phyloP scores from a whole-genome alignment of 139 green algal species.

The Tetradesmus lagerheimii region DNA sequence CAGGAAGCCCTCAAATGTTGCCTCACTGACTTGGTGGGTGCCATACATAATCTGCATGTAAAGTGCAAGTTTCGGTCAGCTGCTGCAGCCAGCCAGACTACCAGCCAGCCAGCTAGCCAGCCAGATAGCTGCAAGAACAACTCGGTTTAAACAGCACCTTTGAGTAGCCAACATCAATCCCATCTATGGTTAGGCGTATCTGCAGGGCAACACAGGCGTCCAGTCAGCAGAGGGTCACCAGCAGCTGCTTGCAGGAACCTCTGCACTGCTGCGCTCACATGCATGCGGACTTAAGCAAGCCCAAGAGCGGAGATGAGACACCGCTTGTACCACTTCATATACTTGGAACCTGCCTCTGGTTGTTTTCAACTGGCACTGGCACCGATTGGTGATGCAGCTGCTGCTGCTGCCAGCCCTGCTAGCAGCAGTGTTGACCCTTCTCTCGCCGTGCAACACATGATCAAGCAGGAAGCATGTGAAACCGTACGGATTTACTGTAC shows the following conservation, averaged over 20 bases:
- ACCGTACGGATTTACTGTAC: no score
- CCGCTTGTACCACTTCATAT: no score
- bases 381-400: not conserved
- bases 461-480: no score
- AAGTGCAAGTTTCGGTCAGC: not conserved
- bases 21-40: not conserved
- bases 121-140: not conserved
- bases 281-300: no score
- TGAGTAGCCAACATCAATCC: not conserved
- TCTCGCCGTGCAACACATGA: no score
- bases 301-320: no score
- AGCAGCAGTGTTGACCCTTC: no score
- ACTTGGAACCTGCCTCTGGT: no score
- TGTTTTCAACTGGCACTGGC: no score
- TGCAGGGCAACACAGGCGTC: not conserved
- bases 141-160: not conserved
- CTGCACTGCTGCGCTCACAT: no score
- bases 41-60: not conserved
- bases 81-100: not conserved
- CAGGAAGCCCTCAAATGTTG: constrained; percentile 26
- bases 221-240: not conserved
- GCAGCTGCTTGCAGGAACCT: not conserved
- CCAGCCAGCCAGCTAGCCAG: not conserved
- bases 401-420: not conserved
- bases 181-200: not conserved